Evolutionary conservation across 331 rosid genomes (phyloP).

Genomic region (Ulmus americana): DNA sequence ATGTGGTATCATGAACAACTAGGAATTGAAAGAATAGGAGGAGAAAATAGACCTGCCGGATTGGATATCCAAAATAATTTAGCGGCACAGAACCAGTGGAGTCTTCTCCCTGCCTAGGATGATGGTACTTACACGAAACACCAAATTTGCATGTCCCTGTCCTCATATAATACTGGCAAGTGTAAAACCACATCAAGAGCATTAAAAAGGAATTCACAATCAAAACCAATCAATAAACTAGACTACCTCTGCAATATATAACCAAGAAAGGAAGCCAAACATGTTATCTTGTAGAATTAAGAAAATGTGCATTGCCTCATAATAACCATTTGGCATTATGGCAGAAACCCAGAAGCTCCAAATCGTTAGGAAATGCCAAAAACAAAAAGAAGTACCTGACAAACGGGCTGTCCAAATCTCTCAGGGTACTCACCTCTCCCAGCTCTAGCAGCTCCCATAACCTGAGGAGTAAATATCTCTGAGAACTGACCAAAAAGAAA

Average conservation of each 20-base stretch:
- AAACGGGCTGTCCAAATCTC: conserved; percentile 81
- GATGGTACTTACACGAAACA: conserved; percentile 89
- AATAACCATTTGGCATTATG: conserved; percentile 19
- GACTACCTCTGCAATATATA: conserved; percentile 10
- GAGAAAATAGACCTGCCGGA: conserved; percentile 60
- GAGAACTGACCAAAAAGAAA: conserved; percentile 18
- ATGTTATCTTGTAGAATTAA: conserved; percentile 2
- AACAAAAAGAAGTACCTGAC: conserved; percentile 64
- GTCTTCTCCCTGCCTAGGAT: conserved; percentile 76
- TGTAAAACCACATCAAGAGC: conserved; percentile 21
- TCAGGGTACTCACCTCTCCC: conserved; percentile 70
- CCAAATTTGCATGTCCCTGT: conserved; percentile 90
- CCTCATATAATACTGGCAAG: conserved; percentile 81
- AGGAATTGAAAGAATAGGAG: conserved; percentile 4
- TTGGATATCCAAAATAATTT: conserved; percentile 82
- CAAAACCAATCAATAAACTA: conserved; percentile 5
- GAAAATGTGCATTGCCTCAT: conserved; percentile 23
- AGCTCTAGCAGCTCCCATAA: conserved; percentile 65
- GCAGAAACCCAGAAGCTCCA: conserved; percentile 11
- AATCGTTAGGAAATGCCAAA: conserved; percentile 18
- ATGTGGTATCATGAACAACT: conserved; percentile 7
- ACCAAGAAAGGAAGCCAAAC: conserved; percentile 8
- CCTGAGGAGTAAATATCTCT: conserved; percentile 40
- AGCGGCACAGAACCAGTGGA: conserved; percentile 42
- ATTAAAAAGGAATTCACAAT: conserved; percentile 20